Conservation (phyloP, 805 yeast species). For the Suhomyces pyralidae region DNA sequence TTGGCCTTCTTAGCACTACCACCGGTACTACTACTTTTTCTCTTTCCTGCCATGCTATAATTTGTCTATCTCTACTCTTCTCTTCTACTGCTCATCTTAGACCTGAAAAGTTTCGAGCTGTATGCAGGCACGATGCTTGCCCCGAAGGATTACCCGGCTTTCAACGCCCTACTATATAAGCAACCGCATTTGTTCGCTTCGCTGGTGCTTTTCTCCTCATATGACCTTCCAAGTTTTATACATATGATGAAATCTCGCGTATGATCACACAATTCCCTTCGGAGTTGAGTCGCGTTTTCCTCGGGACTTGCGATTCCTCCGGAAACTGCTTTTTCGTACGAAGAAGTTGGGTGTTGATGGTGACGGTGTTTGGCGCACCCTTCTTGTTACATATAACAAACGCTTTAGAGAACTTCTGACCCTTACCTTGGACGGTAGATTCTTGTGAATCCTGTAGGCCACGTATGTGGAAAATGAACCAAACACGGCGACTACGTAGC, state of each 20-base stretch:
- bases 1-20: slow-evolving; percentile 6
- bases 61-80: not conserved
- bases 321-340: slow-evolving; percentile 30
- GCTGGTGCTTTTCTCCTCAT: slow-evolving; percentile 21
- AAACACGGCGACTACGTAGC: slow-evolving; percentile 8
- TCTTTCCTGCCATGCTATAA: slow-evolving; percentile 8
- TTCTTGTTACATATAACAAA: slow-evolving; percentile 45
- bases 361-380: slow-evolving; percentile 51
- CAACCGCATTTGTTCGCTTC: not conserved
- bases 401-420: slow-evolving; percentile 47
- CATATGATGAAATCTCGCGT: slow-evolving; percentile 63
- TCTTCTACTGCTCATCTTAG: not conserved
- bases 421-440: slow-evolving; percentile 12
- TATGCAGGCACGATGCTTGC: not conserved
- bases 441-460: slow-evolving; percentile 1
- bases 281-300: slow-evolving; percentile 35
- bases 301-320: slow-evolving; percentile 29
- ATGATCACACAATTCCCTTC: slow-evolving; percentile 40
- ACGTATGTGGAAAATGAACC: not conserved
- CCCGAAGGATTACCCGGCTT: slow-evolving; percentile 21
- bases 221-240: slow-evolving; percentile 69
- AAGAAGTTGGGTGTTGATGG: slow-evolving; percentile 40
- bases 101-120: not conserved
- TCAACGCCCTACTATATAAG: not conserved
- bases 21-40: not conserved